A percentile compares a stretch with the other conserved stretches of the same genome.
Evolutionary conservation across 2,329 filamentous ascomycete species (phyloP).

Genomic region (Apiospora saccharicola): DNA sequence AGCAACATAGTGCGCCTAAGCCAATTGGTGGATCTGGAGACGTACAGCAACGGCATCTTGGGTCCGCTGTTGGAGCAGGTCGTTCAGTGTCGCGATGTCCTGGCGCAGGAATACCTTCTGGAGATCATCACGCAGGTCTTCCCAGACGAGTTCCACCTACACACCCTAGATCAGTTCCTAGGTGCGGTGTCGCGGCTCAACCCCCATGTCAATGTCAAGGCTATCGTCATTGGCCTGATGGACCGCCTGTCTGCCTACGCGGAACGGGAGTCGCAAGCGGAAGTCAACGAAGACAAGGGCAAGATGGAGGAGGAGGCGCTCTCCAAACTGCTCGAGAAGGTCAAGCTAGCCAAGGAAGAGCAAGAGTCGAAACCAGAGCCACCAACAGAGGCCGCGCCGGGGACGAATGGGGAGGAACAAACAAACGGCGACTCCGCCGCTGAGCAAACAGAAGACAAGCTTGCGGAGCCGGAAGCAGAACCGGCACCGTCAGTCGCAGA

Average conservation of each 20-base stretch:
- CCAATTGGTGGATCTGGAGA: conserved; percentile 92
- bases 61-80: conserved; percentile 93
- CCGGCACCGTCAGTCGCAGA: conserved; percentile 52
- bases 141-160: conserved; percentile 96
- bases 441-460: conserved; percentile 41
- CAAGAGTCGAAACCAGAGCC: conserved; percentile 37
- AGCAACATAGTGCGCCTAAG: conserved; percentile 96
- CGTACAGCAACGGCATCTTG: conserved; percentile 90
- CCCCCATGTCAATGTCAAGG: conserved; percentile 96
- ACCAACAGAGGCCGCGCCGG: conserved; percentile 41
- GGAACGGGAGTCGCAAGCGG: conserved; percentile 81
- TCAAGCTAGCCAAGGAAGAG: conserved; percentile 72
- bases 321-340: conserved; percentile 76
- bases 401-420: conserved; percentile 46
- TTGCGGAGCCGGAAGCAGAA: conserved; percentile 42
- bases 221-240: conserved; percentile 98
- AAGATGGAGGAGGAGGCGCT: conserved; percentile 88
- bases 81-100: conserved; percentile 94
- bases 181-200: conserved; percentile 92
- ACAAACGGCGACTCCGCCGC: conserved; percentile 45
- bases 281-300: conserved; percentile 73
- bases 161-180: conserved; percentile 94
- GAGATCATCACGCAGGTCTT: conserved; percentile 99
- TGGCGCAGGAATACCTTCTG: conserved; percentile 95
- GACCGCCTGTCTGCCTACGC: conserved; percentile 94